phyloP scores from a whole-genome alignment of 192 early-diverging fungal genomes.

The Kickxella alabastrina region DNA sequence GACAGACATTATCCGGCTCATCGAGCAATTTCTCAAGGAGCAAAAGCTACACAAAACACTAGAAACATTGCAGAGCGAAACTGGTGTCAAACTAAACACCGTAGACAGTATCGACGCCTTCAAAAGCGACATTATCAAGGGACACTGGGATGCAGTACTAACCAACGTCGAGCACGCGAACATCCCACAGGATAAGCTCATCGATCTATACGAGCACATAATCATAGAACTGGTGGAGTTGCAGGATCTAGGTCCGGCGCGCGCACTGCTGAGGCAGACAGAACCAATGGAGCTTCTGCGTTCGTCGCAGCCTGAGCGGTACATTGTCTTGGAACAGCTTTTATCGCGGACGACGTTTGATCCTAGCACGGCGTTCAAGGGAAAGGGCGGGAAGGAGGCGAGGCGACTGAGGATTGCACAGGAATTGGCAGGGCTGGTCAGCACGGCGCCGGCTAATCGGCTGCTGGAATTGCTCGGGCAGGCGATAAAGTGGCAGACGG shows the following conservation, averaged over 20 bases:
- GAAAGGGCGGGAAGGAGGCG: conserved; percentile 54
- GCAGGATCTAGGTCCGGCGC: conserved; percentile 75
- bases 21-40: conserved; percentile 90
- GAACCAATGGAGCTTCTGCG: conserved; percentile 85
- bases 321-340: conserved; percentile 76
- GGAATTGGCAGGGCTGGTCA: conserved; percentile 28
- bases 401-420: conserved; percentile 73
- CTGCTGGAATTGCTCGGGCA: conserved; percentile 84
- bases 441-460: conserved; percentile 65
- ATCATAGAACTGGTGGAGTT: conserved; percentile 83
- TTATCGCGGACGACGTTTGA: conserved; percentile 63
- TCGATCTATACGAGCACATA: conserved; percentile 91
- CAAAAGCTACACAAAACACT: conserved; percentile 80
- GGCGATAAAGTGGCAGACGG: conserved; percentile 82
- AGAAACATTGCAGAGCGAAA: conserved; percentile 77
- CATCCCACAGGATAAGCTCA: conserved; percentile 64
- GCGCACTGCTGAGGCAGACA: conserved; percentile 81
- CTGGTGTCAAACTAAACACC: conserved; percentile 73
- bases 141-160: conserved; percentile 85
- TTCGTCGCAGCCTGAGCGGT: conserved; percentile 71
- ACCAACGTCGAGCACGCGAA: conserved; percentile 64
- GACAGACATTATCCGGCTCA: conserved; percentile 77
- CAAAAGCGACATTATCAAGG: conserved; percentile 67
- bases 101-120: conserved; percentile 79
- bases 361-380: conserved; percentile 48